A percentile compares a stretch with the other conserved stretches of the same genome.
Evolutionary conservation across 2,329 filamentous ascomycete genomes (phyloP).

Genomic region (Gaeumannomyces tritici): DNA sequence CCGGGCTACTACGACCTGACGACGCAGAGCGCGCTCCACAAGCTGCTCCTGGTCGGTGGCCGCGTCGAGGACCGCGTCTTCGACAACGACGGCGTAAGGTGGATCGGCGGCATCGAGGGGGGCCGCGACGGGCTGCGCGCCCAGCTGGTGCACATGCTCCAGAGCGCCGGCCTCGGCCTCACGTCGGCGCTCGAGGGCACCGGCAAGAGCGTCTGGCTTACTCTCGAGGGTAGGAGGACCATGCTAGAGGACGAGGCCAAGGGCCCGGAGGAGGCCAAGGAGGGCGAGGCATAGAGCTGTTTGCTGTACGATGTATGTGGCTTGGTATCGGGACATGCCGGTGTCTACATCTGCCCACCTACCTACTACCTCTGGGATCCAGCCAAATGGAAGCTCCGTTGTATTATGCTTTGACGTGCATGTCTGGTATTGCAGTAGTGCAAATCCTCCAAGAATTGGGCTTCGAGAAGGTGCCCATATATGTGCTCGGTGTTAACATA

Average conservation of each 20-base stretch:
- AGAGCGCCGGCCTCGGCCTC: slow-evolving; percentile 68
- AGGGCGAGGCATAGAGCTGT: slow-evolving; percentile 14
- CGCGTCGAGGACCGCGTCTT: slow-evolving; percentile 80
- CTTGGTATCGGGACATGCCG: too few relatives aligned
- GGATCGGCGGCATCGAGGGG: slow-evolving; percentile 66
- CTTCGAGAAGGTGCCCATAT: neutral
- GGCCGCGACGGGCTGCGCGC: slow-evolving; percentile 72
- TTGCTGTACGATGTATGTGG: neutral
- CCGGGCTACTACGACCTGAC: slow-evolving; percentile 72
- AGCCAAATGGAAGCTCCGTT: neutral
- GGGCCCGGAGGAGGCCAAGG: slow-evolving; percentile 19
- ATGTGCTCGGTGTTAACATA: too few relatives aligned
- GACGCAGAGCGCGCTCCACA: slow-evolving; percentile 75
- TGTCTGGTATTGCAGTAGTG: neutral
- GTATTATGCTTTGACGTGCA: neutral
- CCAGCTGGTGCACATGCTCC: slow-evolving; percentile 73
- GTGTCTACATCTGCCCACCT: too few relatives aligned
- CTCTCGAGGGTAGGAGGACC: slow-evolving; percentile 70
- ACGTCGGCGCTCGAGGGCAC: slow-evolving; percentile 72
- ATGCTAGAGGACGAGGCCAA: slow-evolving; percentile 67
- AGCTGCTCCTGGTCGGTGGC: slow-evolving; percentile 78
- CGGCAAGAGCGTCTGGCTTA: slow-evolving; percentile 74
- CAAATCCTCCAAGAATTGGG: neutral
- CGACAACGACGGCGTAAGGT: slow-evolving; percentile 58
- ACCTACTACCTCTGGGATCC: neutral